phyloP scores from a whole-genome alignment of 192 early-diverging fungal genomes.

The Chytriomyces sp. region DNA sequence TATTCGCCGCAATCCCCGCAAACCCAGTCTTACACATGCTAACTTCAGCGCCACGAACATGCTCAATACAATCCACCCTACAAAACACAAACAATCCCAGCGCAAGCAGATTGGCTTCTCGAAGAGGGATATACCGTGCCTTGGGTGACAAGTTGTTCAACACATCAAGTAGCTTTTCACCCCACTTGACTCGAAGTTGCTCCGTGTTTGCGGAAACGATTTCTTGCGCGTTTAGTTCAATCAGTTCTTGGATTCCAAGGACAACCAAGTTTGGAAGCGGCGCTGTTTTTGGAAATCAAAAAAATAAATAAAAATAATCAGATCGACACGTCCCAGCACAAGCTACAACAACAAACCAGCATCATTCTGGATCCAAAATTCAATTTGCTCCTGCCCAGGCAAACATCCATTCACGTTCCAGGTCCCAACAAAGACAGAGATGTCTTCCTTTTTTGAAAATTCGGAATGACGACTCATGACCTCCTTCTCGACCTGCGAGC shows the following conservation, averaged over 20 bases:
- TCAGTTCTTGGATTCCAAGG: constrained; percentile 96
- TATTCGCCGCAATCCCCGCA: constrained; percentile 95
- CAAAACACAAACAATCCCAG: constrained; percentile 89
- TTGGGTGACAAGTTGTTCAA: constrained; percentile 37
- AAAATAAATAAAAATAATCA: constrained; percentile 6
- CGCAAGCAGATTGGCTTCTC: constrained; percentile 89
- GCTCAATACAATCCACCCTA: constrained; percentile 64
- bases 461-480: constrained; percentile 42
- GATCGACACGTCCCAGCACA: constrained; percentile 30
- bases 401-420: constrained; percentile 91
- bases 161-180: constrained; percentile 32
- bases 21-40: constrained; percentile 92
- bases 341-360: constrained; percentile 15
- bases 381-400: constrained; percentile 54
- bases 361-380: constrained; percentile 67
- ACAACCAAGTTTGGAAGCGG: constrained; percentile 77
- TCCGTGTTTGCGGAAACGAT: constrained; percentile 59
- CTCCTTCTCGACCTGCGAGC: constrained; percentile 43
- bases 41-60: constrained; percentile 84
- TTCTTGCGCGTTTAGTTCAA: constrained; percentile 78
- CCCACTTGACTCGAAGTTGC: constrained; percentile 48
- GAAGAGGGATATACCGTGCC: constrained; percentile 74
- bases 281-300: background rate
- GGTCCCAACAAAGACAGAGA: constrained; percentile 83
- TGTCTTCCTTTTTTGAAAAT: constrained; percentile 61